Evolutionary conservation across 1,284 basidiomycete species (phyloP), one percentile per base, ranked within the genome.

Genomic region (Gastroboletus turbinatus): DNA sequence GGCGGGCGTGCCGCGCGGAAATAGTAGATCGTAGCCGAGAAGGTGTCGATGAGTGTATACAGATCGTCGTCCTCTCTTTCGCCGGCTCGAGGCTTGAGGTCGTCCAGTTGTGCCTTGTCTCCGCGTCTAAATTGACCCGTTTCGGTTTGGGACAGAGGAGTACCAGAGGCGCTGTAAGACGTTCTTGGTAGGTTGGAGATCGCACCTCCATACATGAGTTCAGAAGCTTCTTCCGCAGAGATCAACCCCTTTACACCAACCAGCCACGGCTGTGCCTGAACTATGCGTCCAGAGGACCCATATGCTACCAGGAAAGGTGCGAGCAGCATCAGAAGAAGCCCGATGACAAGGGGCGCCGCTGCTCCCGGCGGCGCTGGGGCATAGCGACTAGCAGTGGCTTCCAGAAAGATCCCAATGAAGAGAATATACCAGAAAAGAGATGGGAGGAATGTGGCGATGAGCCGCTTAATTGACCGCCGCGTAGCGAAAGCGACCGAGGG

Each of bases 21-120:
- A 48, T 70, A 67, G 39, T 63, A 70, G 7, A 67, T n/a, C 6
- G 64, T 69, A 4, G 54, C 47, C 0, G 69, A 70, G 0, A 56
- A 0, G 0, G 67, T 71, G 49, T 68, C 69, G 19, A 70, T 5
- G 25, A 70, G 66, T 0, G 66, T 63, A 27, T 68, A 69, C 36
- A 70, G 14, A 29, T 66, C 8, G 11, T 51, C 51, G 19, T 27
- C 52, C 25, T 40, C 48, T 6, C 19, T 2, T 9, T 4, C n/a
- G 16, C 9, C 4, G 2, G 5, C 0, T 11, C 8, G 36, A 9
- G 42, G n/a, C 9, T 5, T 53, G 10, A 58, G 50, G 1, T 27
- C 44, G 0, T 45, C 32, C 16, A 54, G 21, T 16, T 70, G 69
- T 13, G 14, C 25, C 0, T 10, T 16, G 17, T 65, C 57, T 14